A percentile compares a stretch with the other conserved stretches of the same genome.
These are phyloP conservation scores for Aphanocladium album DNA, from an alignment of 2,329 filamentous ascomycete genomes.

Conservation along the genomic window DNA sequence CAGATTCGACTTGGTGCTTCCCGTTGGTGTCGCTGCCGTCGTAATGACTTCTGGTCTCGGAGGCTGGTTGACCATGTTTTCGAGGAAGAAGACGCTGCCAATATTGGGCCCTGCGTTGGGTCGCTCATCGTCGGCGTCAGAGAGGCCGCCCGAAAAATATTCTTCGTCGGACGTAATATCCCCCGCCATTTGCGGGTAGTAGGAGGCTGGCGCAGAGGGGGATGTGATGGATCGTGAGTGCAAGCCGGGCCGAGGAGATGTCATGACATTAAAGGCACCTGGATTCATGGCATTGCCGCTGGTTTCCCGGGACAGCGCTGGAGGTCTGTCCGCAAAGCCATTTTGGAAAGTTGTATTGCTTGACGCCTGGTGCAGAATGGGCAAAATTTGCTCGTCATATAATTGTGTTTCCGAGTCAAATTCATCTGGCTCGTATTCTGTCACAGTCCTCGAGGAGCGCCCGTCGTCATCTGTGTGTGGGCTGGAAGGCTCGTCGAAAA, in stretches of 20 bases:
- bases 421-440: conserved; percentile 59
- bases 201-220: conserved; percentile 56
- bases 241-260: conserved; percentile 56
- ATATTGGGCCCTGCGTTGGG: conserved; percentile 29
- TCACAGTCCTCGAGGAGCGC: conserved; percentile 57
- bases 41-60: conserved; percentile 31
- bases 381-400: conserved; percentile 89
- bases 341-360: conserved; percentile 82
- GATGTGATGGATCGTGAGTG: conserved; percentile 84
- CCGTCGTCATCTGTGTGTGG: conserved; percentile 55
- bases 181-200: conserved; percentile 47
- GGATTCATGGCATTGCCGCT: conserved; percentile 60
- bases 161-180: conserved; percentile 76
- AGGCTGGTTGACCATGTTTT: conserved; percentile 56
- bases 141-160: conserved; percentile 65
- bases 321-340: conserved; percentile 72
- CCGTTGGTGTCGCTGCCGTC: not conserved
- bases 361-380: conserved; percentile 81
- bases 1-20: conserved; percentile 15
- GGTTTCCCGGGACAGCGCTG: conserved; percentile 54
- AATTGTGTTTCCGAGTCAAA: conserved; percentile 74
- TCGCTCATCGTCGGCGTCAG: conserved; percentile 65
- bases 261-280: conserved; percentile 47
- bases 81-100: conserved; percentile 50
- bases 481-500: conserved; percentile 66